phyloP scores from a whole-genome alignment of 177 flowering plant species.

The Telopea speciosissima region DNA sequence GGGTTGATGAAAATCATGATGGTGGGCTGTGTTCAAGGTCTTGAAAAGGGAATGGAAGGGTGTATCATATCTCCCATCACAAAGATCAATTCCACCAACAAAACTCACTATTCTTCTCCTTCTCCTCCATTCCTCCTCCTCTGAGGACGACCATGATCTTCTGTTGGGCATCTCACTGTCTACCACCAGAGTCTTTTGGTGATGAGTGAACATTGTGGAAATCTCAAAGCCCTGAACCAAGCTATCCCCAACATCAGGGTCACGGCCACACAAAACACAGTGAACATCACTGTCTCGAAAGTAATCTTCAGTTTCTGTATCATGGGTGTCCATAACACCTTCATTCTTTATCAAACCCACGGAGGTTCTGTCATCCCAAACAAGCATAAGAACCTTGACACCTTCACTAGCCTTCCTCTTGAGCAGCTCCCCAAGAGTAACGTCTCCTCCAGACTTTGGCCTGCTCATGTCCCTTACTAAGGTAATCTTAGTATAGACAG shows the following conservation, averaged over 20 bases:
- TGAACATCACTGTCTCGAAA: slow-evolving; percentile 42
- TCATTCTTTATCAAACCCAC: slow-evolving; percentile 40
- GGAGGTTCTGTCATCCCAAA: slow-evolving; percentile 74
- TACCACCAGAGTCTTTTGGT: slow-evolving; percentile 56
- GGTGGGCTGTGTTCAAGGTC: no score
- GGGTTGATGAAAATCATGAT: no score
- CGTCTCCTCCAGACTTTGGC: no score
- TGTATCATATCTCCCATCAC: no score
- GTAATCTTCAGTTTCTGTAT: slow-evolving; percentile 43
- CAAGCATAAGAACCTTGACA: slow-evolving; percentile 55
- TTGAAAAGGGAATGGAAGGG: no score
- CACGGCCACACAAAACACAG: slow-evolving; percentile 54
- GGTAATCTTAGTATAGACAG: no score
- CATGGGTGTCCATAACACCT: slow-evolving; percentile 65
- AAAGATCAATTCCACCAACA: no score
- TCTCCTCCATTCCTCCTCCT: slow-evolving; percentile 23
- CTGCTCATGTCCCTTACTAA: no score
- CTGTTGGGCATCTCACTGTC: slow-evolving; percentile 37
- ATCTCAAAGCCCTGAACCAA: slow-evolving; percentile 43
- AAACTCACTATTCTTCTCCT: no score
- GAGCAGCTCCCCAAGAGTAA: slow-evolving; percentile 4
- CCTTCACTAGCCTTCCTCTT: slow-evolving; percentile 61
- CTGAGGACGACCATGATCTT: slow-evolving; percentile 19
- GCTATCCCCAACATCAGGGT: slow-evolving; percentile 49
- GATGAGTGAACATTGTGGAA: slow-evolving; percentile 66